Percentiles rank a stretch among this genome's conserved stretches.
Conservation (phyloP, 2,329 filamentous ascomycete species). For the Trichoderma lentiforme region DNA sequence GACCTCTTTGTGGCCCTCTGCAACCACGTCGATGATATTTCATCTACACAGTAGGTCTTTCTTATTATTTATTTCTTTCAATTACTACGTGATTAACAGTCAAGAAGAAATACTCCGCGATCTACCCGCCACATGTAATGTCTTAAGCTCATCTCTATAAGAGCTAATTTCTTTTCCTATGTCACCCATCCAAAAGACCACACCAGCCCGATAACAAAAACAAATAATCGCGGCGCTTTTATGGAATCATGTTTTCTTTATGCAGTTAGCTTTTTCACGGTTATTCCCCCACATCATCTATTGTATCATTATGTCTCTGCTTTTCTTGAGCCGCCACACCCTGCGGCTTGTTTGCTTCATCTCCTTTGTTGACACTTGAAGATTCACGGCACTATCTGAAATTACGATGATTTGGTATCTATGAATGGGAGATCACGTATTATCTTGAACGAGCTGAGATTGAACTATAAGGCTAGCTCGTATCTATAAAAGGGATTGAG, state of each 20-base stretch:
- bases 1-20: slow-evolving; percentile 90
- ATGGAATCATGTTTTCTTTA: neutral
- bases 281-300: slow-evolving; percentile 21
- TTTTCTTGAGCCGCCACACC: neutral
- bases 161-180: neutral
- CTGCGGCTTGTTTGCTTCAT: neutral
- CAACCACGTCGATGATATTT: slow-evolving; percentile 78
- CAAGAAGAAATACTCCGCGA: slow-evolving; percentile 40
- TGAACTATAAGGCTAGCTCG: neutral
- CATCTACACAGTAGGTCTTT: slow-evolving; percentile 50
- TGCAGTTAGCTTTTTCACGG: neutral
- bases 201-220: neutral
- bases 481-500: neutral
- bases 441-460: neutral
- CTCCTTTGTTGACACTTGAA: neutral
- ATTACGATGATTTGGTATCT: neutral
- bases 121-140: slow-evolving; percentile 44
- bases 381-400: neutral
- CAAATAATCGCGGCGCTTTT: neutral
- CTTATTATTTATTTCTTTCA: neutral
- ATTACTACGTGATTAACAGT: neutral
- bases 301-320: slow-evolving; percentile 37
- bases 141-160: slow-evolving; percentile 2
- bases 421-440: neutral
- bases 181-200: slow-evolving; percentile 20